These are phyloP conservation scores for Hyaloscypha finlandica DNA, from an alignment of 495 filamentous ascomycete species.

Conservation along the genomic window DNA sequence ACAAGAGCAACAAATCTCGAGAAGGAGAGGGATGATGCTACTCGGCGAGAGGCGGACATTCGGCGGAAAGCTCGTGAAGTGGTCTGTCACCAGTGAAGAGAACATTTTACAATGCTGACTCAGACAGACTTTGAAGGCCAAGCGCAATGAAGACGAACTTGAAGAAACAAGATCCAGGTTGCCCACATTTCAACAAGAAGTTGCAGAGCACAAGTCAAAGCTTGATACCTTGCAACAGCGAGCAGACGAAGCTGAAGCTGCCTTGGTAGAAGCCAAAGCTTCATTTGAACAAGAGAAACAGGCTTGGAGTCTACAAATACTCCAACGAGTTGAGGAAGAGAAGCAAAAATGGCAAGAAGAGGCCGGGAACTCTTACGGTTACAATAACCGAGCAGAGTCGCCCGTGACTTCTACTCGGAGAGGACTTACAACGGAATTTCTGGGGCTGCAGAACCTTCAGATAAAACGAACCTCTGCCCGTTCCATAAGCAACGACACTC, in stretches of 20 bases:
- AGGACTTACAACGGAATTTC: constrained; percentile 29
- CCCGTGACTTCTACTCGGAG: constrained; percentile 49
- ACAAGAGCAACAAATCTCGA: constrained; percentile 74
- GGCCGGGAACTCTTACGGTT: constrained; percentile 32
- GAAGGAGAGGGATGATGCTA: constrained; percentile 83
- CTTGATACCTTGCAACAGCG: constrained; percentile 63
- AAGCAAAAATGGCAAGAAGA: constrained; percentile 73
- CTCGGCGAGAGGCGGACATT: constrained; percentile 81
- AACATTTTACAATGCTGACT: constrained; percentile 10
- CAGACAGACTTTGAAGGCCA: constrained; percentile 68
- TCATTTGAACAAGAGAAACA: constrained; percentile 73
- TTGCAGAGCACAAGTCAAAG: constrained; percentile 60
- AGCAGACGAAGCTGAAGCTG: constrained; percentile 64
- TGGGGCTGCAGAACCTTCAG: constrained; percentile 33
- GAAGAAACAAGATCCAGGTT: constrained; percentile 68
- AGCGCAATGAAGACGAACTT: constrained; percentile 79
- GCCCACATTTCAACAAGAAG: constrained; percentile 57
- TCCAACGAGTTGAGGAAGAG: constrained; percentile 70
- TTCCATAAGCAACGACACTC: constrained; percentile 28
- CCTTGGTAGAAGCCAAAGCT: constrained; percentile 58
- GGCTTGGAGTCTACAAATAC: constrained; percentile 59
- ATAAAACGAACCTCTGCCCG: constrained; percentile 30
- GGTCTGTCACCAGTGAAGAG: constrained; percentile 49
- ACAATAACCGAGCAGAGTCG: constrained; percentile 44
- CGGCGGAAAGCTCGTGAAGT: constrained; percentile 83